Evolutionary conservation across 140 eudicot species (phyloP).

Genomic region (Ambrosia hybrid): DNA sequence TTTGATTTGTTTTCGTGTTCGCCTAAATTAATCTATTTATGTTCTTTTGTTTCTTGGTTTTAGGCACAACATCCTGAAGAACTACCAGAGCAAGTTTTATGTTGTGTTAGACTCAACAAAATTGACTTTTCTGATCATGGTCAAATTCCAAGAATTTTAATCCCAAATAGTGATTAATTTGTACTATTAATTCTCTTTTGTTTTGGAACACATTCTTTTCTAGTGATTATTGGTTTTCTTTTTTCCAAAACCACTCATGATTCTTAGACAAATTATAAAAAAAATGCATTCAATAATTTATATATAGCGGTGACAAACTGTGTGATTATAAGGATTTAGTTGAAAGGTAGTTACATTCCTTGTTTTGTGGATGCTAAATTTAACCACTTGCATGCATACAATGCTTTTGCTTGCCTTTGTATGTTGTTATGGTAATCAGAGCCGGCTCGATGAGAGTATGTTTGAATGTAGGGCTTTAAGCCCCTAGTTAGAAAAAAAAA

Average conservation of each 20-base stretch:
- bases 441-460: too few relatives aligned
- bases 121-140: conserved; percentile 71
- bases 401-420: conserved; percentile 36
- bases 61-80: conserved; percentile 93
- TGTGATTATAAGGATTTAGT: conserved; percentile 19
- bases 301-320: conserved; percentile 1
- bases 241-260: neutral
- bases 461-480: too few relatives aligned
- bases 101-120: conserved; percentile 72
- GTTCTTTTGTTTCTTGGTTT: neutral
- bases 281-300: neutral
- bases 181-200: neutral
- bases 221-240: conserved; percentile 3
- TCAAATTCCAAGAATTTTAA: conserved; percentile 62
- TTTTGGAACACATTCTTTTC: neutral
- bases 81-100: conserved; percentile 79
- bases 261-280: neutral
- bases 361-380: neutral
- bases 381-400: conserved; percentile 34
- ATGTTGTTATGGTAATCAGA: too few relatives aligned
- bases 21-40: neutral
- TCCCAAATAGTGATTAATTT: conserved; percentile 33
- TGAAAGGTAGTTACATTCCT: conserved; percentile 21
- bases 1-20: neutral
- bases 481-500: too few relatives aligned